Evolutionary conservation across 2,329 filamentous ascomycete species (phyloP).

Genomic region (Xylariomycetidae sp.): DNA sequence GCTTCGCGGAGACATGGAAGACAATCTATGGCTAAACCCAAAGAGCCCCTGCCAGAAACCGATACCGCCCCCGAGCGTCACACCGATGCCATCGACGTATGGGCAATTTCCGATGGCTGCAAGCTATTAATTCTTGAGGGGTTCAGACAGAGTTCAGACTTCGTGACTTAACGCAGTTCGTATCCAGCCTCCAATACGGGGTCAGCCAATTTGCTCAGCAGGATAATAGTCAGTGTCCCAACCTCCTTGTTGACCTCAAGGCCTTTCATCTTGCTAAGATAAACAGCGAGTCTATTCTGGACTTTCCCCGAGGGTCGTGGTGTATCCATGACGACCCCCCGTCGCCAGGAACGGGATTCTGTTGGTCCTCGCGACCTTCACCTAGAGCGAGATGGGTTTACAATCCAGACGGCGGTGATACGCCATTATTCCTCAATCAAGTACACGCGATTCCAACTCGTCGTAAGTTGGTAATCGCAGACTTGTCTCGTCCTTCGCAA

Average conservation of each 20-base stretch:
- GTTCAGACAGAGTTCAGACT: too few species aligned
- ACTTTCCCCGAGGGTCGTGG: slow-evolving; percentile 7
- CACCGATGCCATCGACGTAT: slow-evolving; percentile 10
- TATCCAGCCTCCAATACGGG: slow-evolving; percentile 9
- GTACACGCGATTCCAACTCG: too few species aligned
- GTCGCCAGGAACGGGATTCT: slow-evolving; percentile 15
- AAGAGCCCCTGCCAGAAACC: slow-evolving; percentile 9
- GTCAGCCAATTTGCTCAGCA: slow-evolving; percentile 48
- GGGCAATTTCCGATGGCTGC: slow-evolving; percentile 8
- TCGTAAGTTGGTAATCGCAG: too few species aligned
- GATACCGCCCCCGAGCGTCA: slow-evolving; percentile 13
- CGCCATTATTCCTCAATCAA: too few species aligned
- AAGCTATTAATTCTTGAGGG: too few species aligned
- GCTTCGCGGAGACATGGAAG: slow-evolving; percentile 8
- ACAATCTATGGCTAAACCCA: slow-evolving; percentile 17
- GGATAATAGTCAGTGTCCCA: slow-evolving; percentile 43
- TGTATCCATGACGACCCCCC: slow-evolving; percentile 13
- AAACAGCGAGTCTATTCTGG: slow-evolving; percentile 11
- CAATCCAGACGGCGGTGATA: too few species aligned
- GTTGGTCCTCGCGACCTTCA: slow-evolving; percentile 7
- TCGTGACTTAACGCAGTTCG: too few species aligned
- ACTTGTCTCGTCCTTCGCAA: too few species aligned
- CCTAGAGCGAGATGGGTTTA: too few species aligned
- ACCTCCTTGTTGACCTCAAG: slow-evolving; percentile 15
- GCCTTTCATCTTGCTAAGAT: slow-evolving; percentile 21